Percentiles rank a stretch among this genome's conserved stretches.
Evolutionary conservation across 495 filamentous ascomycete species (phyloP).

Genomic region (Neurospora tetrasperma): DNA sequence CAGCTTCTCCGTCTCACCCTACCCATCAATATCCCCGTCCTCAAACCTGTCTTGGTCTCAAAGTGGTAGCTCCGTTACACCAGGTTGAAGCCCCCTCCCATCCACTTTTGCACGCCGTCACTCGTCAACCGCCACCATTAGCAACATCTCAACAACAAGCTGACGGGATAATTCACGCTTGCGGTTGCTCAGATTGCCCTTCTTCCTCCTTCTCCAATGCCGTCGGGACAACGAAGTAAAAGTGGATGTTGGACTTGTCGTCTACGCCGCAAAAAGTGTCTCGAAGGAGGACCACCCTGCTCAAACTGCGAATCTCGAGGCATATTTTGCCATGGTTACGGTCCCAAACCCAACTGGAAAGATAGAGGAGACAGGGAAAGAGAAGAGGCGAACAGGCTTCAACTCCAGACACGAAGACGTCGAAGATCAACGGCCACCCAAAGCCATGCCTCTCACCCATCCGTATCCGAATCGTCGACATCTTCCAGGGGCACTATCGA

Average conservation of each 20-base stretch:
- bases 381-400: slow-evolving; percentile 6
- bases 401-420: slow-evolving; percentile 3
- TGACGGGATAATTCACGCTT: neutral
- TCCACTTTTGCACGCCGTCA: neutral
- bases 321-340: slow-evolving; percentile 28
- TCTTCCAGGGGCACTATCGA: neutral
- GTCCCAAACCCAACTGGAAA: slow-evolving; percentile 26
- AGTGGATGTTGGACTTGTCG: slow-evolving; percentile 33
- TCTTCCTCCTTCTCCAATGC: neutral
- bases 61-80: neutral
- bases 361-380: slow-evolving; percentile 21
- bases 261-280: slow-evolving; percentile 33
- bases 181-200: neutral
- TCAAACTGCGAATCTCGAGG: slow-evolving; percentile 19
- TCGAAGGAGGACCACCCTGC: slow-evolving; percentile 25
- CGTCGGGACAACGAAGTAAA: slow-evolving; percentile 5
- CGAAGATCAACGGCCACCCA: slow-evolving; percentile 1
- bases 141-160: neutral
- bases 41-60: neutral
- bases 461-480: neutral
- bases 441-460: neutral
- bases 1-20: neutral
- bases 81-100: neutral
- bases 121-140: neutral
- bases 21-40: neutral